Conservation (phyloP, 306 rosid species). For the Ormosia semicastrata region DNA sequence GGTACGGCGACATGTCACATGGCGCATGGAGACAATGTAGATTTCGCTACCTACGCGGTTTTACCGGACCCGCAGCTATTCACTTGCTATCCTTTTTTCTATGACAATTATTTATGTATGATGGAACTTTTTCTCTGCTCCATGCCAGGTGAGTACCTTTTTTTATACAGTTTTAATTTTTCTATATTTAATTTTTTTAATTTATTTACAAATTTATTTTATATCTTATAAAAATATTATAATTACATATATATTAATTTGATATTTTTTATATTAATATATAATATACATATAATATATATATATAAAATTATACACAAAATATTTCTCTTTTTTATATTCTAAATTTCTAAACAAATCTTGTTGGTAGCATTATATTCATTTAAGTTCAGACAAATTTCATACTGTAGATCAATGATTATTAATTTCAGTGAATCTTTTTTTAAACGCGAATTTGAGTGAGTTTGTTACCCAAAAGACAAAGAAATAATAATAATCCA, state of each 20-base stretch:
- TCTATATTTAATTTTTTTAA: too few species aligned
- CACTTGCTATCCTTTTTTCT: not conserved
- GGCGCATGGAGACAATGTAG: not conserved
- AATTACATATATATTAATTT: too few species aligned
- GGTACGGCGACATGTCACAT: constrained; percentile 20
- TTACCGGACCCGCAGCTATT: not conserved
- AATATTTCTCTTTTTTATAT: not conserved
- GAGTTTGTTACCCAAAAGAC: too few species aligned
- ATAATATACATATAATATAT: too few species aligned
- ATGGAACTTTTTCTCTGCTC: not conserved
- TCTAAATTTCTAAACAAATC: not conserved
- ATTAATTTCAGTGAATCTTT: too few species aligned
- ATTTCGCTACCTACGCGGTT: not conserved
- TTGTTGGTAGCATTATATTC: not conserved
- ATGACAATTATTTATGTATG: not conserved
- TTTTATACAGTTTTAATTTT: too few species aligned
- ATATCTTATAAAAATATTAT: too few species aligned
- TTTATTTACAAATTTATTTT: too few species aligned
- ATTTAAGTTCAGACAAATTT: not conserved
- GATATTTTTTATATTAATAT: too few species aligned
- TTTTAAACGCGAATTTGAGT: not conserved
- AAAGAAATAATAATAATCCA: not conserved
- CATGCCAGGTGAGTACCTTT: not conserved
- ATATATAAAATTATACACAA: too few species aligned
- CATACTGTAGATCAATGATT: not conserved